Evolutionary conservation across 75 land plant species (phyloP).

Genomic region (Pinus albicaulis): DNA sequence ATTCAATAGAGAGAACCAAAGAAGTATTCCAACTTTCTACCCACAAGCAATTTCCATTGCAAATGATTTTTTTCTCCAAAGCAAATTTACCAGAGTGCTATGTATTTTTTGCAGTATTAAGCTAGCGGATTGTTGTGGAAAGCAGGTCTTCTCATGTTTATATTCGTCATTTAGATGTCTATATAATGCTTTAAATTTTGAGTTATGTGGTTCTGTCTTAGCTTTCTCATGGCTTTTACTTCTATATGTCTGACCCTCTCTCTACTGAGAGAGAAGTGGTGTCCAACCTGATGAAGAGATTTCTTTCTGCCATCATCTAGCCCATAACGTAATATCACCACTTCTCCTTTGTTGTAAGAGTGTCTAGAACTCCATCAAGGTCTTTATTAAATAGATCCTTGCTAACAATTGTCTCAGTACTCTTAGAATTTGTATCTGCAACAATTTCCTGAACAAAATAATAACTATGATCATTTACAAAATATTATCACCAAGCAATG

Average conservation of each 20-base stretch:
- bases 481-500: not conserved
- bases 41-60: not conserved
- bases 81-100: not conserved
- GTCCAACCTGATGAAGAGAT: slow-evolving; percentile 90
- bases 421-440: slow-evolving; percentile 58
- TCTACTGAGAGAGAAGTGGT: slow-evolving; percentile 65
- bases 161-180: slow-evolving; percentile 7
- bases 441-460: slow-evolving; percentile 67
- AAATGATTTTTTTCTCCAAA: not conserved
- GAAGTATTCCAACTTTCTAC: not conserved
- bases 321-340: slow-evolving; percentile 76
- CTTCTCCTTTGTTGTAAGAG: slow-evolving; percentile 66
- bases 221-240: slow-evolving; percentile 68
- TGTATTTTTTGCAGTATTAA: not conserved
- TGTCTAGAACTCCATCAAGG: slow-evolving; percentile 63
- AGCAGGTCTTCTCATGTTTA: not conserved
- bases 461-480: not conserved
- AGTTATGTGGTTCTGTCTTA: slow-evolving; percentile 60
- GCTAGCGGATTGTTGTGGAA: too few relatives aligned
- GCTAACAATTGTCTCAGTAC: slow-evolving; percentile 38
- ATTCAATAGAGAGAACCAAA: not conserved
- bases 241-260: slow-evolving; percentile 93
- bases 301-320: slow-evolving; percentile 80
- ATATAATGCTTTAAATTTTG: slow-evolving; percentile 63
- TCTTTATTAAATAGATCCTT: slow-evolving; percentile 74